Percentiles rank a stretch among this genome's conserved stretches.
Conservation (phyloP, 495 filamentous ascomycete species). For the Tuber umbilicatum region DNA sequence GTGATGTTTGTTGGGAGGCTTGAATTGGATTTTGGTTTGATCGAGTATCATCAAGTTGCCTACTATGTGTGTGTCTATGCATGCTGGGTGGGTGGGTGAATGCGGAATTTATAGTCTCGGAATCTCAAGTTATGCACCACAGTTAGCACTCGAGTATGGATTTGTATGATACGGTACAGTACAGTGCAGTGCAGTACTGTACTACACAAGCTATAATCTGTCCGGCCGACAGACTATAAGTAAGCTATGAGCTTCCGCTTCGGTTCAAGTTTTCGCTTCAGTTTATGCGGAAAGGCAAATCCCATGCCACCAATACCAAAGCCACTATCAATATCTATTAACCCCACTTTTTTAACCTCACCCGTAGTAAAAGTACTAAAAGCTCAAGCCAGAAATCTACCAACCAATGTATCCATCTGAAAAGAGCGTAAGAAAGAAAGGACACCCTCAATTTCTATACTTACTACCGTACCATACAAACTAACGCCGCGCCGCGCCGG, state of each 20-base stretch:
- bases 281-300: not conserved
- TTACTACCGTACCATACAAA: not conserved
- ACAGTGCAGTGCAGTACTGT: not conserved
- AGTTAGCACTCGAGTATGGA: too few species aligned
- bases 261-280: not conserved
- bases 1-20: not conserved
- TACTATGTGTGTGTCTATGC: not conserved
- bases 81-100: not conserved
- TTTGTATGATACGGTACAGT: not conserved
- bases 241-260: not conserved
- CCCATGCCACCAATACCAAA: not conserved
- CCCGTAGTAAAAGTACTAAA: slow-evolving; percentile 1
- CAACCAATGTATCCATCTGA: not conserved
- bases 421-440: not conserved
- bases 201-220: not conserved
- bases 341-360: not conserved
- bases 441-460: not conserved
- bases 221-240: not conserved
- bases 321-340: not conserved
- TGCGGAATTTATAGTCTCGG: too few species aligned
- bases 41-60: not conserved
- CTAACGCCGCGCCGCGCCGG: not conserved
- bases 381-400: not conserved
- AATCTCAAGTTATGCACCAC: not conserved
- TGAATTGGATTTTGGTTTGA: not conserved